phyloP scores from a whole-genome alignment of 1,139 yeast genomes.

The Pneumocystis wakefieldiae region DNA sequence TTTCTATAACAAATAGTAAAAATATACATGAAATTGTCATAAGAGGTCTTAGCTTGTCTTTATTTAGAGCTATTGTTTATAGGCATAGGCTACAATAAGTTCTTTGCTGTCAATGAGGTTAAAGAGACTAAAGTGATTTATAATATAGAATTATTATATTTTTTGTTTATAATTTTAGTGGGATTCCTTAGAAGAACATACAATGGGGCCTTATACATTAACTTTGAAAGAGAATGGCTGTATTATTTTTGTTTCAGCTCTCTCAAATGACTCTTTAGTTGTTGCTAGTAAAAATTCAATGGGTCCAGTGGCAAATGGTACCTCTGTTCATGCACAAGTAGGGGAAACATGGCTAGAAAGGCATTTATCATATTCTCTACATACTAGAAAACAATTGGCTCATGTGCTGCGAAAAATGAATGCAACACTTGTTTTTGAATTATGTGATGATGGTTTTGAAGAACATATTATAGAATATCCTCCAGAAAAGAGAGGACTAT shows the following conservation, averaged over 20 bases:
- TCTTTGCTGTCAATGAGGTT: slow-evolving; percentile 67
- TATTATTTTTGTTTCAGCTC: slow-evolving; percentile 67
- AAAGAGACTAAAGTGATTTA: slow-evolving; percentile 29
- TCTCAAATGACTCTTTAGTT: slow-evolving; percentile 46
- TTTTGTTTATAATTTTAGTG: slow-evolving; percentile 18
- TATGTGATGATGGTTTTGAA: slow-evolving; percentile 85
- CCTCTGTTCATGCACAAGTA: slow-evolving; percentile 17
- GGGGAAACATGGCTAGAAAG: slow-evolving; percentile 46
- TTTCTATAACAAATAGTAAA: slow-evolving; percentile 35
- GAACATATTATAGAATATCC: slow-evolving; percentile 79
- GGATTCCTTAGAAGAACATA: slow-evolving; percentile 31
- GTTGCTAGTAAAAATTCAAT: slow-evolving; percentile 79
- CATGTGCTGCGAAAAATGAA: slow-evolving; percentile 34
- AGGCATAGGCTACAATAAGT: slow-evolving; percentile 51
- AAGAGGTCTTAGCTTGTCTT: slow-evolving; percentile 37
- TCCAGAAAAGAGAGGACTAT: slow-evolving; percentile 57
- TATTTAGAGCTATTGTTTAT: neutral
- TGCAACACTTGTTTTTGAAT: slow-evolving; percentile 79
- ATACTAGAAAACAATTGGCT: slow-evolving; percentile 40
- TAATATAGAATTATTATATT: neutral
- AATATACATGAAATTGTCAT: slow-evolving; percentile 37
- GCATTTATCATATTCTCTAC: slow-evolving; percentile 35
- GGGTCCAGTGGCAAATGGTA: slow-evolving; percentile 42
- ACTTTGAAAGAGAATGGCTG: slow-evolving; percentile 91
- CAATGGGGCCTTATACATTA: slow-evolving; percentile 64